Percentiles rank a stretch among this genome's conserved stretches.
Evolutionary conservation across 1,284 basidiomycete species (phyloP).

Genomic region (Thecaphora thlaspeos): DNA sequence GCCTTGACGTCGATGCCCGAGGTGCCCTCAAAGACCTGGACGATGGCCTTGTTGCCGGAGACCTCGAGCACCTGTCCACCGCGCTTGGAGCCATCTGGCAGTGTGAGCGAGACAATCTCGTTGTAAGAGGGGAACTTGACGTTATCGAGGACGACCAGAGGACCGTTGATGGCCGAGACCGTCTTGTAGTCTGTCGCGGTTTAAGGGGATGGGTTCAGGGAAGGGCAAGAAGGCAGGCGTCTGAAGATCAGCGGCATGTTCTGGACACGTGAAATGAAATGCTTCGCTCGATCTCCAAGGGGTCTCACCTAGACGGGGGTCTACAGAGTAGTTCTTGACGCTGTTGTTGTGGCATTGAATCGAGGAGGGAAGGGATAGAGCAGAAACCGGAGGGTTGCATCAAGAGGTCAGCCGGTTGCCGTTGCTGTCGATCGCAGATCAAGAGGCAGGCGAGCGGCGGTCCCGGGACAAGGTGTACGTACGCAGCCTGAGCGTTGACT

Average conservation of each 20-base stretch:
- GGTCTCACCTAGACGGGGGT: conserved; percentile 80
- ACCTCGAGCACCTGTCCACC: conserved; percentile 98
- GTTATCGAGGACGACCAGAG: conserved; percentile 91
- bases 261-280: too few relatives aligned
- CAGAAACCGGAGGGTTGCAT: neutral
- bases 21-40: conserved; percentile 97
- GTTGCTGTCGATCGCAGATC: too few relatives aligned
- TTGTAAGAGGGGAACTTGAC: conserved; percentile 99
- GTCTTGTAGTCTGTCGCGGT: conserved; percentile 97
- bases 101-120: conserved; percentile 93
- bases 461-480: too few relatives aligned
- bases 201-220: too few relatives aligned
- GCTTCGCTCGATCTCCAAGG: too few relatives aligned
- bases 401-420: too few relatives aligned
- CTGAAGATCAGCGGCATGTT: too few relatives aligned
- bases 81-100: conserved; percentile 91
- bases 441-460: too few relatives aligned
- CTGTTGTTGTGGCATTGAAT: conserved; percentile 2
- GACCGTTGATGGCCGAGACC: conserved; percentile 90
- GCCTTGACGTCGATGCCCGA: conserved; percentile 95
- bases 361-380: conserved; percentile 4
- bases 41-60: conserved; percentile 96
- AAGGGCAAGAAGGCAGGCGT: conserved; percentile 1
- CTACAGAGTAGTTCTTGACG: conserved; percentile 62
- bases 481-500: conserved; percentile 80